Percentiles rank a stretch among this genome's conserved stretches.
Conservation (phyloP, 2,329 filamentous ascomycete genomes). For the Penicillium olsonii region DNA sequence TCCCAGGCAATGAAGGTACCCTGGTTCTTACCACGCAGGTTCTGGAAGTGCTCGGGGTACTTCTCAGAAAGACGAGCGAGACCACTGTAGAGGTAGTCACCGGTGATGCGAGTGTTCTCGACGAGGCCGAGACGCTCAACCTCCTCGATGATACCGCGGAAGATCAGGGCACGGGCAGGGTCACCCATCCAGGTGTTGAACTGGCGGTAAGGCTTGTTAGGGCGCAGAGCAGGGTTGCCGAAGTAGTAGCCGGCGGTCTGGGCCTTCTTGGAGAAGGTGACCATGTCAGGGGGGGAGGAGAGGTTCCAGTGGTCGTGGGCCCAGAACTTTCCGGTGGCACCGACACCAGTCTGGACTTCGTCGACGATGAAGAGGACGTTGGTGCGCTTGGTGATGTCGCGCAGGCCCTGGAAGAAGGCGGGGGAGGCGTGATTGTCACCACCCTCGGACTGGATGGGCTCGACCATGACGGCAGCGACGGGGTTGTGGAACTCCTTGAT, state of each 20-base stretch:
- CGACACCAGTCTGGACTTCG: slow-evolving; percentile 91
- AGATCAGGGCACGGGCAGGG: slow-evolving; percentile 78
- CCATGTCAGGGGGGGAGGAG: slow-evolving; percentile 78
- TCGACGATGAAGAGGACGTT: slow-evolving; percentile 85
- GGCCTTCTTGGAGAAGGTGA: slow-evolving; percentile 94
- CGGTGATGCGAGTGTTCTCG: slow-evolving; percentile 72
- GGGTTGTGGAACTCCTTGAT: slow-evolving; percentile 78
- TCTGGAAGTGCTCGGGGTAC: slow-evolving; percentile 76
- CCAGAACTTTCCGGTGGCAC: slow-evolving; percentile 93
- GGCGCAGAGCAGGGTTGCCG: slow-evolving; percentile 73
- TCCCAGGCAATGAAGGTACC: slow-evolving; percentile 95
- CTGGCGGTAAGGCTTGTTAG: slow-evolving; percentile 92
- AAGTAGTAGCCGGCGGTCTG: slow-evolving; percentile 94
- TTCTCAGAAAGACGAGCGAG: slow-evolving; percentile 67
- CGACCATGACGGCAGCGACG: slow-evolving; percentile 78
- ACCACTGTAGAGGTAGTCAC: slow-evolving; percentile 73
- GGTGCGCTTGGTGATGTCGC: slow-evolving; percentile 67
- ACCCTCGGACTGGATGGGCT: slow-evolving; percentile 91
- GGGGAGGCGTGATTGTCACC: slow-evolving; percentile 92
- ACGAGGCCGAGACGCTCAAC: slow-evolving; percentile 77
- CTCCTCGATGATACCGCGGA: slow-evolving; percentile 82
- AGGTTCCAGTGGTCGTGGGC: slow-evolving; percentile 95
- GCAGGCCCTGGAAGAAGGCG: slow-evolving; percentile 81
- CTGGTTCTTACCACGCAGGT: slow-evolving; percentile 82
- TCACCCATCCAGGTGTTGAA: slow-evolving; percentile 99